Evolutionary conservation across 1,284 basidiomycete genomes (phyloP), one percentile per base, ranked within the genome.

Genomic region (Cutaneotrichosporon sp.): DNA sequence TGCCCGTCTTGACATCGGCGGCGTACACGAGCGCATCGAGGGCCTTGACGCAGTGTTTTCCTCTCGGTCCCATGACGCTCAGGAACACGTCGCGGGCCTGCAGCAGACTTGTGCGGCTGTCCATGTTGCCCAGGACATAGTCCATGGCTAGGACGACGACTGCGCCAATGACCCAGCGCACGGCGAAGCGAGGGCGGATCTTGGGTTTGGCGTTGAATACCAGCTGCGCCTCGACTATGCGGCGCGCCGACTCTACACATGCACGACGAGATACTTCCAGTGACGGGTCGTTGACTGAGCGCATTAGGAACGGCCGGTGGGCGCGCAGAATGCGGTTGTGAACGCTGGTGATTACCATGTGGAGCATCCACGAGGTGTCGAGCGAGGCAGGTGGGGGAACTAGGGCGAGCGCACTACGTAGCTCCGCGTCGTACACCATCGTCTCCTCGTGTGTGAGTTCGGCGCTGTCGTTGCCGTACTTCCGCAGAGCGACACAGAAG

Each of bases 151-250:
- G 53, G 46, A 70, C 64, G 31, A 69, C 61, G 6, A 61, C 60
- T 2, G 69, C 64, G 38, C 69, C 69, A 2, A 72, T 63, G 30
- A 72, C 65, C 70, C 70, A 72, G 10, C 22, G n/a, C 11, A 9
- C 26, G 36, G 52, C 40, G 63, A 34, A 38, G 64, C 59, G 61
- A 5, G 70, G 70, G 1, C 66, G 63, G 5, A 69, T 62, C 2
- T 57, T 38, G 4, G 64, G 63, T 22, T 57, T 50, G 16, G 42
- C 47, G 22, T 61, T 53, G 56, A 69, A 59, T 2, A 50, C 22
- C 1, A 36, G 18, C 47, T 71, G 70, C 2, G 61, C 18, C 6
- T 61, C 49, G 26, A 71, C 59, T 18, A 71, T 65, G 34, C 34
- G 22, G 22, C 61, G 62, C 4, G 70, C 18, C 10, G 32, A 31